Evolutionary conservation across 2,329 filamentous ascomycete species (phyloP).

Genomic region (Claviceps capensis): DNA sequence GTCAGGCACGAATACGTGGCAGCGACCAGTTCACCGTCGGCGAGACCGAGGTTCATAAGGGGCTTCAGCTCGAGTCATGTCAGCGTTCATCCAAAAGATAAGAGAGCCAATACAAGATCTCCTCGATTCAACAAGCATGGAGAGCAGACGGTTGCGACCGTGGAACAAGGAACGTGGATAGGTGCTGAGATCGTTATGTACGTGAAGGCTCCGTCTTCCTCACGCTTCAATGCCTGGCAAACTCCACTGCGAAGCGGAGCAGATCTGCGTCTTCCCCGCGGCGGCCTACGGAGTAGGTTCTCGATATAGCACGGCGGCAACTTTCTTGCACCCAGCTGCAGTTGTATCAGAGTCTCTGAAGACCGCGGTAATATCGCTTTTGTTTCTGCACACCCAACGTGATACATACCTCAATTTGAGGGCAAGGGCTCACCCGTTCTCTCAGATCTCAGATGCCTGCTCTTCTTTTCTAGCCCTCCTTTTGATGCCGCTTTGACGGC

Average conservation of each 20-base stretch:
- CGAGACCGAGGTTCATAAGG: not conserved
- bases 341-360: not conserved
- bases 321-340: not conserved
- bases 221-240: not conserved
- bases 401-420: not conserved
- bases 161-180: too few relatives aligned
- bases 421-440: not conserved
- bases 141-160: too few relatives aligned
- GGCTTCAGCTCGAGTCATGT: not conserved
- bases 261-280: not conserved
- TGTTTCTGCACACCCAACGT: constrained; percentile 1
- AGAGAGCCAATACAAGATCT: not conserved
- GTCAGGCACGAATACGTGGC: not conserved
- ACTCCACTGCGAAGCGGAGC: constrained; percentile 1
- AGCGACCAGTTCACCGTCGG: not conserved
- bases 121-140: too few relatives aligned
- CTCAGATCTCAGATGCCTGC: not conserved
- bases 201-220: too few relatives aligned
- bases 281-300: not conserved
- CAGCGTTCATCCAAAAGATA: not conserved
- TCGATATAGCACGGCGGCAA: too few relatives aligned
- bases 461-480: too few relatives aligned
- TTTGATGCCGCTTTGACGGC: too few relatives aligned
- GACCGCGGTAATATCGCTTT: not conserved
- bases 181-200: too few relatives aligned